A percentile compares a stretch with the other conserved stretches of the same genome.
Evolutionary conservation across 495 filamentous ascomycete genomes (phyloP).

Genomic region (Annulohypoxylon nitens): DNA sequence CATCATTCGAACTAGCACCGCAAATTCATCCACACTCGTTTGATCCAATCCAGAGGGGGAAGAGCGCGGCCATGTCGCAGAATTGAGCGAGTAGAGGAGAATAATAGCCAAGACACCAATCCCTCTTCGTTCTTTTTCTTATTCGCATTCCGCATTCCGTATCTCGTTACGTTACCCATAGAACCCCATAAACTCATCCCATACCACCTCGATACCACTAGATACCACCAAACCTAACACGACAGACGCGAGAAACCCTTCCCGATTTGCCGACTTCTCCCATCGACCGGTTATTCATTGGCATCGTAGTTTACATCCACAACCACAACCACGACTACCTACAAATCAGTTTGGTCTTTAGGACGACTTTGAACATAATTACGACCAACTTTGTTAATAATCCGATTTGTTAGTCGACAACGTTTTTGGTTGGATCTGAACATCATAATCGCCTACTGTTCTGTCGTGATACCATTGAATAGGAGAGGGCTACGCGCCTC

Average conservation of each 20-base stretch:
- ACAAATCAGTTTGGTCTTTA: constrained; percentile 5
- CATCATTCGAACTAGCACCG: constrained; percentile 10
- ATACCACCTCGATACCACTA: no score
- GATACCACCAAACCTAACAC: constrained; percentile 7
- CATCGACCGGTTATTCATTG: background rate
- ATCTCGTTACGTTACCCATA: background rate
- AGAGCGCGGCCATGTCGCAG: constrained; percentile 36
- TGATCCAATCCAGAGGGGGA: constrained; percentile 24
- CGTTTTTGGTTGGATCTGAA: constrained; percentile 17
- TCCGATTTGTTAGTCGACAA: constrained; percentile 13
- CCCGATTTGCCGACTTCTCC: constrained; percentile 27
- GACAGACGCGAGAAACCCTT: constrained; percentile 26
- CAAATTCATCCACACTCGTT: constrained; percentile 39
- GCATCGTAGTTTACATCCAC: constrained; percentile 7
- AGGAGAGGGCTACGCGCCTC: constrained; percentile 9
- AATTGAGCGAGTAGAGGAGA: constrained; percentile 32
- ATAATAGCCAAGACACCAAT: constrained; percentile 32
- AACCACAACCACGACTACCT: background rate
- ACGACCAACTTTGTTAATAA: constrained; percentile 21
- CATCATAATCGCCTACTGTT: constrained; percentile 14
- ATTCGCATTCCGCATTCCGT: constrained; percentile 25
- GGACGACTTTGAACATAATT: constrained; percentile 2
- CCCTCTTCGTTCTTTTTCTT: constrained; percentile 20
- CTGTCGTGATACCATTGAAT: constrained; percentile 32
- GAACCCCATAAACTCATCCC: background rate